Base-by-base conservation (phyloP, 2,329 filamentous ascomycete genomes). In the Pseudocercospora pini-densiflorae region DNA sequence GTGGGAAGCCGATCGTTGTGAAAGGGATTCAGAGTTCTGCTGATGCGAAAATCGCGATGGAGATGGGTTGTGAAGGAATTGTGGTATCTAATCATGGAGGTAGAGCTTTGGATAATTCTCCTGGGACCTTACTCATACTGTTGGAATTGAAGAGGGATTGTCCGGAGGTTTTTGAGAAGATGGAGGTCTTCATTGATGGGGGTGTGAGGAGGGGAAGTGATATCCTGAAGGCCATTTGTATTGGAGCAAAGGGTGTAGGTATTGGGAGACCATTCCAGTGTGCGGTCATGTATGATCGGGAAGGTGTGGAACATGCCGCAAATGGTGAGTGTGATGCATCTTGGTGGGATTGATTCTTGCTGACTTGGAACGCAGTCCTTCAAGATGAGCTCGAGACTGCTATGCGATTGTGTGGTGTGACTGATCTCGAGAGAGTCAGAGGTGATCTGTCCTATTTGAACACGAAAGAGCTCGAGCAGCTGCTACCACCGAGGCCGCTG, bases 381-480 rank as follows among this genome's bases (percentile, higher is more conserved):
- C 75, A 77, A 29, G 88, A 90, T 66, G 89, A 91, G 74, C 76
- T 91, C 3, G 85, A 88, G 70, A 89, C 86, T 1, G 87, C 88
- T 1, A 91, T 91, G 89, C 84, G 85, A 27, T 82, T 90, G 75
- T 85, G 89, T 64, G 89, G 89, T 1, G 82, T 90, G 36, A 89
- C 87, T 0, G 83, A 86, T 67, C 77, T 91, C 9, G 82, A 85
- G 61, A 83, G 89, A 73, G 82, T 88, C 5, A 85, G 89, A 69
- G 87, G 88, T 0, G 87, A 88, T 0, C 79, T 89, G 74, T 77
- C 71, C 19, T 77, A 73, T 59, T 64, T 90, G 24, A 89, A 90
- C 67, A 81, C 78, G 2, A 68, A 72, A n/a, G 84, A 85, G 72
- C 75, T 87, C 23, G 84, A 87, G 73, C 79, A 83, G 70, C 75